Evolutionary conservation across 129 eudicot genomes (phyloP), one percentile per base, ranked within the genome.

Genomic region (Tanacetum coccineum): DNA sequence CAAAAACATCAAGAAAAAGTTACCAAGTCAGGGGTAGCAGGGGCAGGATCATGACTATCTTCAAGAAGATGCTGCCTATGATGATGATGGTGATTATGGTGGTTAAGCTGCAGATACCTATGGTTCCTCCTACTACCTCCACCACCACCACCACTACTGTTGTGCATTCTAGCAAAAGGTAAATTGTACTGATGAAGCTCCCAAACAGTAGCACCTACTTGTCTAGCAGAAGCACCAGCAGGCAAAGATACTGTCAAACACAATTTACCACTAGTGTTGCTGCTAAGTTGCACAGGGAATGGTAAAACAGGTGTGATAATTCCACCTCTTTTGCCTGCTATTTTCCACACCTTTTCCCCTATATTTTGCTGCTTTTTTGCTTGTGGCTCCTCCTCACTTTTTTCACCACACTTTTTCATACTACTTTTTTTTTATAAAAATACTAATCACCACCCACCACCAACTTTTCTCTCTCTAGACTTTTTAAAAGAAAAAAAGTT

Each of bases 191-290:
- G 87, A 30, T 90, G 60, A 72, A 91, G 90, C 74, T 91, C 96
- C 98, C 98, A 91, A 76, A 83, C 71, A 11, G 87, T 66, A 60
- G 96, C 88, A 68, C 79, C 97, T 60, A 91, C 73, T 64, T 83
- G 85, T 80, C 98, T 87, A 46, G 93, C 89, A 67, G 98, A 92
- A 69, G 80, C 77, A 76, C 58, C 28, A 63, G 70, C 53, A 18
- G 67, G 53, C 73, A 75, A 49, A 62, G 81, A 71, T 53, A 48
- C 42, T 52, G 73, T 58, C 45, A 56, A 20, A 45, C 50, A 17
- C 48, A 74, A 47, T 32, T 69, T 67, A 7, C 26, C 72, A 48
- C 39, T 70, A 45, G 46, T 53, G 81, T 9, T 17, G 67, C 77
- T 79, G 61, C 13, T 52, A 66, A 45, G 36, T 9, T 76, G 72